Conservation (phyloP, 495 filamentous ascomycete species). For the Amniculicola lignicola region DNA sequence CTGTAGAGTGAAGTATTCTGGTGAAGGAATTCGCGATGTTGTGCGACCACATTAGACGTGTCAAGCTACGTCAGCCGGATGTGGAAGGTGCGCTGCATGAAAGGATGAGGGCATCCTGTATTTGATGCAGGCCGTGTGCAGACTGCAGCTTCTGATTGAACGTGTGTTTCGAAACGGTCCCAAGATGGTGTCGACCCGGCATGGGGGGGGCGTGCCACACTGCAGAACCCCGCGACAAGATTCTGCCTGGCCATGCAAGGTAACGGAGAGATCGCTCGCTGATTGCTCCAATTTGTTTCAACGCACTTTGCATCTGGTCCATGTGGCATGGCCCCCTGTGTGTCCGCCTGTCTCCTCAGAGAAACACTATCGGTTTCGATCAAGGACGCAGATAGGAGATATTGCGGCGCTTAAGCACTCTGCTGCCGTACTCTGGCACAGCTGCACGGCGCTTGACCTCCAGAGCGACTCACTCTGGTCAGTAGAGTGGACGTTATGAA, state of each 20-base stretch:
- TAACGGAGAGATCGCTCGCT: slow-evolving; percentile 12
- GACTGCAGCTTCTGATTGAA: slow-evolving; percentile 21
- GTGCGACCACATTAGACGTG: slow-evolving; percentile 6
- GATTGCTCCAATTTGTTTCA: slow-evolving; percentile 21
- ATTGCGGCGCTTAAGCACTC: slow-evolving; percentile 22
- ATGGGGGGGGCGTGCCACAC: not conserved
- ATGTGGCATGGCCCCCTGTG: slow-evolving; percentile 14
- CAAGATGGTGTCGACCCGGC: slow-evolving; percentile 5
- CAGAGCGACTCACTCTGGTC: not conserved
- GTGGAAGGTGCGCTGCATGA: slow-evolving; percentile 3
- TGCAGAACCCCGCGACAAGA: not conserved
- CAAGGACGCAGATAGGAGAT: no score
- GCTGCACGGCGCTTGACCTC: slow-evolving; percentile 8
- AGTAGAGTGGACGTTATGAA: slow-evolving; percentile 14
- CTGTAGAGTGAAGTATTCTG: not conserved
- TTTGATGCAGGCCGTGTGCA: not conserved
- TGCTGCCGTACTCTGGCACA: slow-evolving; percentile 6
- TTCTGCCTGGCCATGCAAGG: slow-evolving; percentile 22
- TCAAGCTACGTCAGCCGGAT: slow-evolving; percentile 4
- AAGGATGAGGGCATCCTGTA: not conserved
- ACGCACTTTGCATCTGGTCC: slow-evolving; percentile 22
- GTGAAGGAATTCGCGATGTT: not conserved
- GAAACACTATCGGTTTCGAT: no score
- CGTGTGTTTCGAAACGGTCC: slow-evolving; percentile 27
- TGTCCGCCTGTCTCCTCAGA: slow-evolving; percentile 2